Evolutionary conservation across 176 grass and related monocot species (phyloP).

Genomic region (Oryza nivara): DNA sequence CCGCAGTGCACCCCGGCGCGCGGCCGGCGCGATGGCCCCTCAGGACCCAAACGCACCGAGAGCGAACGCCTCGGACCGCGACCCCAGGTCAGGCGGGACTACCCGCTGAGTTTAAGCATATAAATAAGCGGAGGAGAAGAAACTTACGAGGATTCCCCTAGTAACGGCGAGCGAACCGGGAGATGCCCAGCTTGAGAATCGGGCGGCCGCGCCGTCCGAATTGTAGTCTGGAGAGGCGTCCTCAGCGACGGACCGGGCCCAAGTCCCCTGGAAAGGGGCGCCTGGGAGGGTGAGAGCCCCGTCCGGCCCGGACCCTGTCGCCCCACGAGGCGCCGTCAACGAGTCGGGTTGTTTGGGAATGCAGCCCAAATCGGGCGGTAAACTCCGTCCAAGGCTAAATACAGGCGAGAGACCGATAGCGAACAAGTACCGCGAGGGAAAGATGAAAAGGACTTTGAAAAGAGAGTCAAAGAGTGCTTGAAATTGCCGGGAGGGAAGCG

Average conservation of each 20-base stretch:
- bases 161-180: constrained; percentile 52
- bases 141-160: constrained; percentile 48
- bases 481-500: constrained; percentile 77
- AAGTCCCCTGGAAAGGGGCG: constrained; percentile 65
- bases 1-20: no score
- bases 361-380: constrained; percentile 48
- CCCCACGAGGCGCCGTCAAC: constrained; percentile 54
- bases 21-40: no score
- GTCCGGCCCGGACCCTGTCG: constrained; percentile 34
- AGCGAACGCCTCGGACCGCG: no score
- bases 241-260: constrained; percentile 34
- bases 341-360: constrained; percentile 68
- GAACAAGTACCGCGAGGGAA: constrained; percentile 58
- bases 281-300: constrained; percentile 68
- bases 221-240: no score
- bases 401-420: constrained; percentile 54
- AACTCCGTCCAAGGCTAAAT: constrained; percentile 63
- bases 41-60: no score
- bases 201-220: neutral
- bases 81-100: no score
- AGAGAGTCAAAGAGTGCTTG: constrained; percentile 74
- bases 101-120: no score
- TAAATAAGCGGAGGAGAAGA: constrained; percentile 17
- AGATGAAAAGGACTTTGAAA: constrained; percentile 68
- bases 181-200: neutral